Evolutionary conservation across 371 early-diverging fungal species (phyloP).

Genomic region (Syncephalis plumigaleata): DNA sequence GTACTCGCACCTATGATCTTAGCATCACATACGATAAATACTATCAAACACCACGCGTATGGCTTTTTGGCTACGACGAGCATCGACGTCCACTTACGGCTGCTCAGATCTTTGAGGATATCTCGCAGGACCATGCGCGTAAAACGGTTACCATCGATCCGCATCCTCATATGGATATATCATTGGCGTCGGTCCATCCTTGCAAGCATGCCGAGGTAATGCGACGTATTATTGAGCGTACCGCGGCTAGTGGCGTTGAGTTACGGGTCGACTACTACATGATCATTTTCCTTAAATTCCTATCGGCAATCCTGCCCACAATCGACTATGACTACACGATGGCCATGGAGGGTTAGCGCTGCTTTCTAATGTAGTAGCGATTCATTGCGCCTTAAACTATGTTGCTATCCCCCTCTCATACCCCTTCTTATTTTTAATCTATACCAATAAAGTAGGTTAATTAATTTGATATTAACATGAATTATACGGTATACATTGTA

Average conservation of each 20-base stretch:
- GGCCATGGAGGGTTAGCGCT: constrained; percentile 17
- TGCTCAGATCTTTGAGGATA: constrained; percentile 84
- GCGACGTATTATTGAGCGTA: constrained; percentile 82
- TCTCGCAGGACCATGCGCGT: constrained; percentile 91
- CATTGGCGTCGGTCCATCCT: constrained; percentile 87
- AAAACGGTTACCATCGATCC: constrained; percentile 95
- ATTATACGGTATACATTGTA: no score
- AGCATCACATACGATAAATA: constrained; percentile 98
- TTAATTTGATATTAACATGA: no score
- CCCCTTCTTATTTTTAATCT: no score
- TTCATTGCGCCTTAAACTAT: no score
- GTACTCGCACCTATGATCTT: constrained; percentile 89
- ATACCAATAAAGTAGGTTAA: no score
- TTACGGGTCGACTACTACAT: constrained; percentile 91
- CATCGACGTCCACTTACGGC: constrained; percentile 71
- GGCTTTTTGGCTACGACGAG: constrained; percentile 93
- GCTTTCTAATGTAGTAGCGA: no score
- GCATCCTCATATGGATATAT: constrained; percentile 77
- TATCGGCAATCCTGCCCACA: constrained; percentile 89
- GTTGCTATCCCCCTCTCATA: no score
- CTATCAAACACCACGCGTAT: constrained; percentile 92
- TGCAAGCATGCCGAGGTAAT: constrained; percentile 97
- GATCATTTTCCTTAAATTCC: constrained; percentile 88
- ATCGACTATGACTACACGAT: constrained; percentile 95
- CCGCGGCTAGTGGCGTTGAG: constrained; percentile 33